Evolutionary conservation across 768 basidiomycete species (phyloP).

Genomic region (Agrocybe chaxingu): DNA sequence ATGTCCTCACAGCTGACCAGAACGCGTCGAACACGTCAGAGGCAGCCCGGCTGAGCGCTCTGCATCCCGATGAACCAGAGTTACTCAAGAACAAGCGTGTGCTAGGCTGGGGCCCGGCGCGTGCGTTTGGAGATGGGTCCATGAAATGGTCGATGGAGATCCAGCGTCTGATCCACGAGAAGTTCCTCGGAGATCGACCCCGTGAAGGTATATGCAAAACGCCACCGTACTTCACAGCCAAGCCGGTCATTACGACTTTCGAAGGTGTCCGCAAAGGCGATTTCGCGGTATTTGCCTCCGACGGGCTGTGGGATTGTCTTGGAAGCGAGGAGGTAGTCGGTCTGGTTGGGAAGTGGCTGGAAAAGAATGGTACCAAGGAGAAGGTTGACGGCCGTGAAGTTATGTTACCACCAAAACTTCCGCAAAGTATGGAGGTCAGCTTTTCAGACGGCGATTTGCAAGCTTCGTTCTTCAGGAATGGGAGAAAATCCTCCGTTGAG

Average conservation of each 20-base stretch:
- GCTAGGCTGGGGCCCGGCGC: constrained; percentile 36
- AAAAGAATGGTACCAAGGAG: constrained; percentile 12
- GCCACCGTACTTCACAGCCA: constrained; percentile 56
- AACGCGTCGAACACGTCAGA: constrained; percentile 36
- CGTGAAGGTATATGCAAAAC: constrained; percentile 30
- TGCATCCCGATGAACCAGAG: constrained; percentile 35
- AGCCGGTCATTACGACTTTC: constrained; percentile 45
- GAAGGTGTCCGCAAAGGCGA: constrained; percentile 40
- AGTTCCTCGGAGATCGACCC: constrained; percentile 30
- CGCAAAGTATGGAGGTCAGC: too few species aligned
- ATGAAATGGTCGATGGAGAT: constrained; percentile 41
- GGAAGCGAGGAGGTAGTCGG: constrained; percentile 54
- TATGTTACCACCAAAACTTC: too few species aligned
- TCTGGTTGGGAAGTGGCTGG: constrained; percentile 25
- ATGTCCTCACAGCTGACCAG: constrained; percentile 39
- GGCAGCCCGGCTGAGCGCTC: constrained; percentile 29
- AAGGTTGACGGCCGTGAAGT: not conserved
- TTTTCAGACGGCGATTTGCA: too few species aligned
- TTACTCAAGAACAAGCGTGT: constrained; percentile 34
- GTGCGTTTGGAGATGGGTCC: constrained; percentile 44
- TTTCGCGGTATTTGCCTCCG: constrained; percentile 52
- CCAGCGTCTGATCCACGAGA: constrained; percentile 29
- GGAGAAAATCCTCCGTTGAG: not conserved
- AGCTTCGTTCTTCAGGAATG: not conserved
- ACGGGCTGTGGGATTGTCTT: constrained; percentile 56